Conservation (phyloP, 2,329 filamentous ascomycete genomes). For the Exophiala viscosa region DNA sequence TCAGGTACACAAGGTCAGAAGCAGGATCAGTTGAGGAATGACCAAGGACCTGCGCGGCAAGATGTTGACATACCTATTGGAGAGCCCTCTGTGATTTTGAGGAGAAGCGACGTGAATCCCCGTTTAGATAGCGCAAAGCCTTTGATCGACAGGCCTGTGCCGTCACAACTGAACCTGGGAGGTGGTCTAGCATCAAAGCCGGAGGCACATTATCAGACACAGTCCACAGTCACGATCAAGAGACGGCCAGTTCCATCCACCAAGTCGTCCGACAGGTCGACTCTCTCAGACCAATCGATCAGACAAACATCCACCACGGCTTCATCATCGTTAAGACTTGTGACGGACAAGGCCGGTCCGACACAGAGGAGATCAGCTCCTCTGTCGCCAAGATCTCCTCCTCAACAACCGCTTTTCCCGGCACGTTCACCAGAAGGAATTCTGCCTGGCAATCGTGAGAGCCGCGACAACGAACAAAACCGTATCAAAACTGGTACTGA, state of each 20-base stretch:
- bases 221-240: background rate
- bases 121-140: slow-evolving; percentile 3
- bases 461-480: background rate
- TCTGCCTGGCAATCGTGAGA: background rate
- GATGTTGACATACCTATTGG: slow-evolving; percentile 62
- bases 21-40: background rate
- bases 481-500: background rate
- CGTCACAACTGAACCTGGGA: slow-evolving; percentile 22
- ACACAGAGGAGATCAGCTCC: background rate
- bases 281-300: slow-evolving; percentile 18
- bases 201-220: slow-evolving; percentile 7
- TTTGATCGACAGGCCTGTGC: slow-evolving; percentile 9
- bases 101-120: slow-evolving; percentile 9
- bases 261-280: slow-evolving; percentile 18
- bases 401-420: background rate
- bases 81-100: slow-evolving; percentile 32
- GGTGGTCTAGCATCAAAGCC: slow-evolving; percentile 25
- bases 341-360: background rate
- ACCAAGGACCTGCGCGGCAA: slow-evolving; percentile 33
- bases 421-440: background rate
- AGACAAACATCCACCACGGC: slow-evolving; percentile 3
- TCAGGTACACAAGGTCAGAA: background rate
- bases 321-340: slow-evolving; percentile 8
- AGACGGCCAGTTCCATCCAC: slow-evolving; percentile 13
- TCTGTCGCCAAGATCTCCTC: background rate